Conservation (phyloP, 257 asterid species). For the Ehretia macrophylla region DNA sequence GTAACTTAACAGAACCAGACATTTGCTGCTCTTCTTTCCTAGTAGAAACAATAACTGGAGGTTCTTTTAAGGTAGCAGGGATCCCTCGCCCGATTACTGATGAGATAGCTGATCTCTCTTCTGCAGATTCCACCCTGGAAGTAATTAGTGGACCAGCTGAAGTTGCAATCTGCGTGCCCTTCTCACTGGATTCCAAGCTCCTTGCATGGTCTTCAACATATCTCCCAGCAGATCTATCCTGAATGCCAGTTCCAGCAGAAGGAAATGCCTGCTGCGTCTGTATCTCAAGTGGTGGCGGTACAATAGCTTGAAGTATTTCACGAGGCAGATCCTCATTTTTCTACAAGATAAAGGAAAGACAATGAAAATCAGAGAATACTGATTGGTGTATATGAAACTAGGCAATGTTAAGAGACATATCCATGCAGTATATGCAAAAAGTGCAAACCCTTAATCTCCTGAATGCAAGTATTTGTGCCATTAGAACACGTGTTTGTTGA, state of each 20-base stretch:
- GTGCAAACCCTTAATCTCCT: conserved; percentile 87
- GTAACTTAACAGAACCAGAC: conserved; percentile 44
- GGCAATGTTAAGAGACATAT: conserved; percentile 8
- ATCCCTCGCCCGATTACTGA: conserved; percentile 33
- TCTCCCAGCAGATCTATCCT: conserved; percentile 54
- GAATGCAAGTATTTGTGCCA: conserved; percentile 97
- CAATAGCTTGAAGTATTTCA: conserved; percentile 84
- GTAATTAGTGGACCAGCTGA: conserved; percentile 35
- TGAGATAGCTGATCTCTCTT: conserved; percentile 42
- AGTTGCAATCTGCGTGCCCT: conserved; percentile 42
- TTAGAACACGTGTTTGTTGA: conserved; percentile 91
- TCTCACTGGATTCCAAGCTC: conserved; percentile 49
- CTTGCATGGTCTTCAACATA: conserved; percentile 46
- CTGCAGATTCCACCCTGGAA: conserved; percentile 48
- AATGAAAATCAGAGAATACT: conserved; percentile 15
- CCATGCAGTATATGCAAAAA: conserved; percentile 17
- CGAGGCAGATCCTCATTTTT: conserved; percentile 88
- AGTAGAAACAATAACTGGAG: conserved; percentile 44
- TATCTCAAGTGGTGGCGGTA: conserved; percentile 74
- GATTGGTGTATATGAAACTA: conserved; percentile 21
- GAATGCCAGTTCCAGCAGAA: conserved; percentile 42
- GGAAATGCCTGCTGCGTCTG: conserved; percentile 49
- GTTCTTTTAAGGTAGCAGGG: conserved; percentile 42
- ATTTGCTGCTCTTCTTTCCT: conserved; percentile 70
- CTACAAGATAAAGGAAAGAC: conserved; percentile 38